Evolutionary conservation across 129 eudicot species (phyloP).

Genomic region (Calendula officinalis): DNA sequence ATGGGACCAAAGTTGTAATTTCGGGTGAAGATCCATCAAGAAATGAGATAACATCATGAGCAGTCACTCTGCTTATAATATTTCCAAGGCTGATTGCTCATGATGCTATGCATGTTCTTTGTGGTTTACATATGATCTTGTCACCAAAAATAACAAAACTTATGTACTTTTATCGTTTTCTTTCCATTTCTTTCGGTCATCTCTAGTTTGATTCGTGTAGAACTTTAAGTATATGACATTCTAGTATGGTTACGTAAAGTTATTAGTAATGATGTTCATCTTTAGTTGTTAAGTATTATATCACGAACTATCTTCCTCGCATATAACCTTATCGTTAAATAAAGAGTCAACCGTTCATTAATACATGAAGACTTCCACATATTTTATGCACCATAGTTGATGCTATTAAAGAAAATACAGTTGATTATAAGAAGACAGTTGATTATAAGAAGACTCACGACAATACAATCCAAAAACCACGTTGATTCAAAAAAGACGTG

Average conservation of each 20-base stretch:
- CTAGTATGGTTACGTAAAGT: constrained; percentile 16
- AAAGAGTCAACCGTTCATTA: too few relatives aligned
- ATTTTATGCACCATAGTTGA: too few relatives aligned
- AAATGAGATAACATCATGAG: constrained; percentile 86
- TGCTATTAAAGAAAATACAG: too few relatives aligned
- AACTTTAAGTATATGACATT: constrained; percentile 23
- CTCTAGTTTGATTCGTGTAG: constrained; percentile 25
- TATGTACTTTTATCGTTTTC: constrained; percentile 27
- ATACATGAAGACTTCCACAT: too few relatives aligned
- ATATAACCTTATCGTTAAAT: too few relatives aligned
- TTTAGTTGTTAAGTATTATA: too few relatives aligned
- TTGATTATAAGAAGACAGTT: too few relatives aligned
- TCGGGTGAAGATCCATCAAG: constrained; percentile 33
- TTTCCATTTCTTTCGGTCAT: constrained; percentile 21
- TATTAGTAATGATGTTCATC: background rate
- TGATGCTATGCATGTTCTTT: constrained; percentile 84
- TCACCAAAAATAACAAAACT: constrained; percentile 17
- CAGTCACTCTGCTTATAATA: constrained; percentile 75
- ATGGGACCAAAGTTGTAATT: constrained; percentile 2
- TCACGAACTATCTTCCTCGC: too few relatives aligned
- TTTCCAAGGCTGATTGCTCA: constrained; percentile 89
- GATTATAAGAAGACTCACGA: too few relatives aligned
- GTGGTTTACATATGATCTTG: constrained; percentile 32
- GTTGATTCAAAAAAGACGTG: too few relatives aligned
- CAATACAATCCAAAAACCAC: too few relatives aligned